Conservation (phyloP, 176 grass and related monocot species). For the Otatea glauca region DNA sequence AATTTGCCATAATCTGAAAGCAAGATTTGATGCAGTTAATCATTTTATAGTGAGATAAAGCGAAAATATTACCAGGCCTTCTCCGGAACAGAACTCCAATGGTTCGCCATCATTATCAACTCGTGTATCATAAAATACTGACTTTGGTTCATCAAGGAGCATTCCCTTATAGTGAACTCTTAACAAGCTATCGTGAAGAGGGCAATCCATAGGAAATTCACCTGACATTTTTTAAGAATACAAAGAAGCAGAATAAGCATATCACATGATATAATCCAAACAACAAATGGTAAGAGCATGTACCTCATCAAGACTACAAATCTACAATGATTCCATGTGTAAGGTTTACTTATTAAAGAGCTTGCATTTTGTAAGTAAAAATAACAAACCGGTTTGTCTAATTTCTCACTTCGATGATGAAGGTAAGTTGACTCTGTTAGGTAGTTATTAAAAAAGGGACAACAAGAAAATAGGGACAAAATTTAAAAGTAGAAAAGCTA, state of each 20-base stretch:
- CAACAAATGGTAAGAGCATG: background rate
- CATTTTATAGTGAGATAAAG: background rate
- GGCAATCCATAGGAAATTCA: slow-evolving; percentile 99
- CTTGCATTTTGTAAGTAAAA: slow-evolving; percentile 8
- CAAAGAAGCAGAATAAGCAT: slow-evolving; percentile 22
- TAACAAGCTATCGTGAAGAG: slow-evolving; percentile 98
- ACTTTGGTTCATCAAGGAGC: slow-evolving; percentile 85
- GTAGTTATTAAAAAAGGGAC: background rate
- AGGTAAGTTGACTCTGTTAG: background rate
- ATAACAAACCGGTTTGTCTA: background rate
- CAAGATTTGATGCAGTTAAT: slow-evolving; percentile 9
- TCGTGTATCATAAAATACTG: slow-evolving; percentile 94
- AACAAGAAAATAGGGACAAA: background rate
- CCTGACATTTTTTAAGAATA: slow-evolving; percentile 54
- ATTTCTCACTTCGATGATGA: background rate
- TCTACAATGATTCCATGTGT: slow-evolving; percentile 2
- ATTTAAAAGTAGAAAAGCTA: background rate
- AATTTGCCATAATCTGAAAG: background rate
- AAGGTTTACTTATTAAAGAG: slow-evolving; percentile 10
- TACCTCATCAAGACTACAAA: background rate
- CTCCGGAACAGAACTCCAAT: slow-evolving; percentile 96
- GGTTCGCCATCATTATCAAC: slow-evolving; percentile 84
- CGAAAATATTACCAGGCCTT: slow-evolving; percentile 75
- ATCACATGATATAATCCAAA: slow-evolving; percentile 39
- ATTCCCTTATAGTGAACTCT: slow-evolving; percentile 93